Evolutionary conservation across 345 rosid genomes (phyloP).

Genomic region (Ceriops zippeliana): DNA sequence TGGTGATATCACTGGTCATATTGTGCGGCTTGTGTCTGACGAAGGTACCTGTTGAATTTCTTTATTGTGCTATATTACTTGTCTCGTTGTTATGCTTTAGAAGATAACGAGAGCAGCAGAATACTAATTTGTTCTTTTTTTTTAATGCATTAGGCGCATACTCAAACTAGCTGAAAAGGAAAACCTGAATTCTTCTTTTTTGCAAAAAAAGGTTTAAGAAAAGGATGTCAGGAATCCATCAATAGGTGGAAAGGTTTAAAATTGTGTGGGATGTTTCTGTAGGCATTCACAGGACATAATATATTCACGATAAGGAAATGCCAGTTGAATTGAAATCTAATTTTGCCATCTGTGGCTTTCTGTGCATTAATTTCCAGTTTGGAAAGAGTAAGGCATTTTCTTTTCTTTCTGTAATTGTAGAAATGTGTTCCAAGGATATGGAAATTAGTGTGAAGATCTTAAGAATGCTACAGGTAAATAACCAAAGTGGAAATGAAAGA

Average conservation of each 20-base stretch:
- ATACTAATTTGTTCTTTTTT: too few species aligned
- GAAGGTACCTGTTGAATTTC: constrained; percentile 35
- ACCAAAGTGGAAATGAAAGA: neutral
- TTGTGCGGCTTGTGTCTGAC: constrained; percentile 50
- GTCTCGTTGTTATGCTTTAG: neutral
- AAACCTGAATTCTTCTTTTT: neutral
- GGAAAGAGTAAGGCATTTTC: neutral
- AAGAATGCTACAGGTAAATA: neutral
- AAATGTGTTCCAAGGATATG: too few species aligned
- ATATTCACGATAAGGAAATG: too few species aligned
- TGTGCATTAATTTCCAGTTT: neutral
- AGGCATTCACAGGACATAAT: neutral
- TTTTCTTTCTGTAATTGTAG: neutral
- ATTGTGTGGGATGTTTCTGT: neutral
- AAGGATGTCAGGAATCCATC: neutral
- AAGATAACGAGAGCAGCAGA: too few species aligned
- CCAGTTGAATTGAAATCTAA: neutral
- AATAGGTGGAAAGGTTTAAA: neutral
- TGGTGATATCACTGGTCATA: constrained; percentile 36
- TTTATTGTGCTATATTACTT: neutral
- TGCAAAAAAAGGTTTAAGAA: neutral
- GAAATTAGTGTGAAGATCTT: too few species aligned
- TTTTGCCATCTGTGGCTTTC: neutral
- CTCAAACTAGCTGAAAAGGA: neutral
- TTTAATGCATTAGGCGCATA: neutral